Conservation (phyloP, 495 filamentous ascomycete species). For the Cladorrhinum samala region DNA sequence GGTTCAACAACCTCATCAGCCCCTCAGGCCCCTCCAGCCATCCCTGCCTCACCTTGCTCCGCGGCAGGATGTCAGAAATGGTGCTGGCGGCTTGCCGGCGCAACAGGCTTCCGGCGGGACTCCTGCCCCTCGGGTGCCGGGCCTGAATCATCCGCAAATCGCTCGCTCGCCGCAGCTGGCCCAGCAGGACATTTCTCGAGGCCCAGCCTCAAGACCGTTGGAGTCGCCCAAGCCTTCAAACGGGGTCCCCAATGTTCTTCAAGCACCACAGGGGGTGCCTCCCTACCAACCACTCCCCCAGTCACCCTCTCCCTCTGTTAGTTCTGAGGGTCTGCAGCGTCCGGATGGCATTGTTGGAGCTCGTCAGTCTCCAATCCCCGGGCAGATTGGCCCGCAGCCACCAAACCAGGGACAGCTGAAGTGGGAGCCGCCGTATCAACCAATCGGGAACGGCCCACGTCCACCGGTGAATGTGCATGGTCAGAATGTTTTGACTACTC, state of each 20-base stretch:
- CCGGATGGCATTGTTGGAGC: conserved; percentile 18
- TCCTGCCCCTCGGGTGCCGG: conserved; percentile 1
- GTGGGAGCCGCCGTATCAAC: conserved; percentile 49
- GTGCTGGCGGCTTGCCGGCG: conserved; percentile 1
- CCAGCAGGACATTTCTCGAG: conserved; percentile 13
- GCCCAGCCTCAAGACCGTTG: conserved; percentile 20
- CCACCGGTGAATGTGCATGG: conserved; percentile 15
- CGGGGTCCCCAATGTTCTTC: conserved; percentile 30
- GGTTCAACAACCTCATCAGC: conserved; percentile 11
- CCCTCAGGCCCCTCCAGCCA: conserved; percentile 11
- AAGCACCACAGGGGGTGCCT: conserved; percentile 34
- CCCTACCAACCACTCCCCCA: conserved; percentile 20
- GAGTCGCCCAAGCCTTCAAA: conserved; percentile 23
- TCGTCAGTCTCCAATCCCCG: conserved; percentile 7
- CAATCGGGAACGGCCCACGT: conserved; percentile 18
- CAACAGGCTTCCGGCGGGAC: not conserved
- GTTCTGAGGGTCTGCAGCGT: conserved; percentile 28
- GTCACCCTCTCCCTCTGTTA: conserved; percentile 18
- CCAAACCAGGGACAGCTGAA: conserved; percentile 29
- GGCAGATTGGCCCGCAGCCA: conserved; percentile 5
- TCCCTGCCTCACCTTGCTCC: conserved; percentile 9
- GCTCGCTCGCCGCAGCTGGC: conserved; percentile 9
- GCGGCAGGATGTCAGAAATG: conserved; percentile 6
- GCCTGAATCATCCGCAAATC: conserved; percentile 9
- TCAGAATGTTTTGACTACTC: conserved; percentile 1